phyloP scores from a whole-genome alignment of 2,329 filamentous ascomycete species.

The Diaporthe humulicola region DNA sequence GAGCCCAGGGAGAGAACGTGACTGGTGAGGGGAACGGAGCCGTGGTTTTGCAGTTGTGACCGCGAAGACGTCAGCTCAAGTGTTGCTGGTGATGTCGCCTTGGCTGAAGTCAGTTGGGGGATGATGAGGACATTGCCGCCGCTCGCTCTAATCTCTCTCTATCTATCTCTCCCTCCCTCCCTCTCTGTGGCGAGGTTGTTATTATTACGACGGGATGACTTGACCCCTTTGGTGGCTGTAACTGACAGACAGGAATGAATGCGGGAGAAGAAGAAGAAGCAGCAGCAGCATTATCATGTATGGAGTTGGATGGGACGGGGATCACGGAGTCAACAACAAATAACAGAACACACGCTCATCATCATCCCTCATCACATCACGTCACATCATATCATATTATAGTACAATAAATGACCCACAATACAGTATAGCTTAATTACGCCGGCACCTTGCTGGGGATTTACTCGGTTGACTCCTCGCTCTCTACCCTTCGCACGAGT shows the following conservation, averaged over 20 bases:
- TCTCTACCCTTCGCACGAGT: too few species aligned
- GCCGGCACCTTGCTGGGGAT: neutral
- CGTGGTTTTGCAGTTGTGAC: neutral
- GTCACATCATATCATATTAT: neutral
- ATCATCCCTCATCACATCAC: too few species aligned
- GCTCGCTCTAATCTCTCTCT: neutral
- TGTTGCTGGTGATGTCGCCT: too few species aligned
- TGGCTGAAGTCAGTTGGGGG: neutral
- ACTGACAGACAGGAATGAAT: too few species aligned
- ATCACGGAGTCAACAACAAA: neutral
- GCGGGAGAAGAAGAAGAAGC: neutral
- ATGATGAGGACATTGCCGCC: neutral
- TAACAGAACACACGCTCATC: constrained; percentile 13
- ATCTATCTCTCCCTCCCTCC: too few species aligned
- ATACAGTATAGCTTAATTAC: neutral
- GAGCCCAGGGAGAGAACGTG: neutral
- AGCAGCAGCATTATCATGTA: neutral
- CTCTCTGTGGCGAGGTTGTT: neutral
- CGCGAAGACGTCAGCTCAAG: neutral
- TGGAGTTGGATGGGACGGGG: neutral
- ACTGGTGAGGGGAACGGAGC: neutral
- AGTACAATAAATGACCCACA: neutral
- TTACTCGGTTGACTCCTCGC: neutral
- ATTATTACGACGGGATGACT: neutral
- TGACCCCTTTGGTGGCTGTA: neutral